Conservation (phyloP, 106 monocot genomes). For the Platanthera zijinensis region DNA sequence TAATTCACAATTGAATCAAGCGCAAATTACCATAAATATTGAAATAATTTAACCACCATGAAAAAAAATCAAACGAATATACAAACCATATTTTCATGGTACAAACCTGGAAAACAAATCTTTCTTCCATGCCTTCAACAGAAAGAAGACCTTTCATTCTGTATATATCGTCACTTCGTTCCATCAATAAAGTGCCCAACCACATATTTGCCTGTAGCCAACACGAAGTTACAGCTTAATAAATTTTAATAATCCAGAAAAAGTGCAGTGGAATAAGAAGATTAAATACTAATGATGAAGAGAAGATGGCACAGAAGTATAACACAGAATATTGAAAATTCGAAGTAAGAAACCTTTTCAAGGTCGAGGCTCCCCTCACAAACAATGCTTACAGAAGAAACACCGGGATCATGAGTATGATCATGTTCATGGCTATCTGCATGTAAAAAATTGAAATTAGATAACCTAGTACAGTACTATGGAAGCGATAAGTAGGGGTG, state of each 20-base stretch:
- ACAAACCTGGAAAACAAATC: slow-evolving; percentile 98
- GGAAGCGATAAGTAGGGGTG: no score
- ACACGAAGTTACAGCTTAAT: neutral
- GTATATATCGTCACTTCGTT: slow-evolving; percentile 94
- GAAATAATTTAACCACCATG: neutral
- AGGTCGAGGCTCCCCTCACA: slow-evolving; percentile 91
- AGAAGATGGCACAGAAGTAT: neutral
- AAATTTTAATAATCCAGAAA: neutral
- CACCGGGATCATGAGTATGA: slow-evolving; percentile 94
- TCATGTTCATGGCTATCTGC: slow-evolving; percentile 38
- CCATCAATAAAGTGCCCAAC: slow-evolving; percentile 83
- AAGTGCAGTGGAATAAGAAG: neutral
- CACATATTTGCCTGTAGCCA: slow-evolving; percentile 86
- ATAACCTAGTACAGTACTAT: neutral
- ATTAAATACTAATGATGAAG: neutral
- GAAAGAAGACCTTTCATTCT: slow-evolving; percentile 96
- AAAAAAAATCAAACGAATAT: neutral
- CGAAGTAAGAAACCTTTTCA: slow-evolving; percentile 53
- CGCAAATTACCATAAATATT: neutral
- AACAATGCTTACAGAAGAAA: slow-evolving; percentile 98
- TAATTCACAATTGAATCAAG: neutral
- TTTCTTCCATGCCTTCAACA: slow-evolving; percentile 81
- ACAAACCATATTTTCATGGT: neutral
- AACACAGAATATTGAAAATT: neutral
- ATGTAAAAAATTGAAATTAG: slow-evolving; percentile 8